phyloP scores from a whole-genome alignment of 2,329 filamentous ascomycete genomes.

The Alternaria rosae region DNA sequence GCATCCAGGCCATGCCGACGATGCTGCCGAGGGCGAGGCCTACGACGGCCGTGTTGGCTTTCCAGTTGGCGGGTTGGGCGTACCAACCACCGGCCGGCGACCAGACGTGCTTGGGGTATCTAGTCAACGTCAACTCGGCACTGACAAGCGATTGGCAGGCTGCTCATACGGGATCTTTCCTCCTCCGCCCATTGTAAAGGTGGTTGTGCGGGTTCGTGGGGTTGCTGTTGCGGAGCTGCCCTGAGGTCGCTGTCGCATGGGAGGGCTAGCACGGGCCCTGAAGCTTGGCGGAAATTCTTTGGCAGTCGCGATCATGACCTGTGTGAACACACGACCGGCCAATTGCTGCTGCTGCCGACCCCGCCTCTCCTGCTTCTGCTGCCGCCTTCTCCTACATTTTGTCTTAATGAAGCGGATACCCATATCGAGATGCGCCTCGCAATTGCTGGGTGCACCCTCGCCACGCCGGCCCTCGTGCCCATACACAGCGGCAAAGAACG shows the following conservation, averaged over 20 bases:
- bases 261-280: constrained; percentile 22
- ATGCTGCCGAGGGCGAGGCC: constrained; percentile 73
- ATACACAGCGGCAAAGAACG: constrained; percentile 30
- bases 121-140: constrained; percentile 50
- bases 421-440: constrained; percentile 66
- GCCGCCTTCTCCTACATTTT: constrained; percentile 8
- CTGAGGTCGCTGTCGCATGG: constrained; percentile 30
- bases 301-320: constrained; percentile 31
- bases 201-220: constrained; percentile 52
- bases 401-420: constrained; percentile 68
- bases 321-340: constrained; percentile 35
- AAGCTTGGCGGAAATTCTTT: constrained; percentile 47
- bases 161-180: constrained; percentile 71
- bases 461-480: constrained; percentile 55
- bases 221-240: constrained; percentile 24
- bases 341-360: constrained; percentile 30
- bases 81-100: constrained; percentile 99
- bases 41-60: constrained; percentile 83
- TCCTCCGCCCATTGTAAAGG: constrained; percentile 70
- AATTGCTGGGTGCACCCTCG: constrained; percentile 60
- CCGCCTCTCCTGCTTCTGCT: constrained; percentile 19
- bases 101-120: constrained; percentile 99
- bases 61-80: constrained; percentile 93
- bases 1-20: constrained; percentile 70
- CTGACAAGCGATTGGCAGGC: constrained; percentile 19